A percentile compares a stretch with the other conserved stretches of the same genome.
Evolutionary conservation across 257 asterid genomes (phyloP).

Genomic region (Jacaranda copaia): DNA sequence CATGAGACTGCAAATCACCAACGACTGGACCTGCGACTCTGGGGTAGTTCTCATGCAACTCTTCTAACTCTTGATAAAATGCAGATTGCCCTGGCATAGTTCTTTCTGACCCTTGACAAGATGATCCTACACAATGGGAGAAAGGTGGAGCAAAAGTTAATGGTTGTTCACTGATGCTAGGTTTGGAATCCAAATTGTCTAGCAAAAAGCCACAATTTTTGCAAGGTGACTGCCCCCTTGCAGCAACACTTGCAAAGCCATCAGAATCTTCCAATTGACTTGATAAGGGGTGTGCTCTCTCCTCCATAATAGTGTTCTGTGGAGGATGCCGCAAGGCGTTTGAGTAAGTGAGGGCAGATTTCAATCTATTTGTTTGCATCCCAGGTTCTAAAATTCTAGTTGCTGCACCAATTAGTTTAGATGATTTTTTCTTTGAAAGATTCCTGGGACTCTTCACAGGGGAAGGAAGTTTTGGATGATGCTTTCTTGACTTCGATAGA

Average conservation of each 20-base stretch:
- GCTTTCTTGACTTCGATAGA: conserved; percentile 69
- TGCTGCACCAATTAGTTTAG: conserved; percentile 86
- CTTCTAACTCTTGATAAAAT: conserved; percentile 44
- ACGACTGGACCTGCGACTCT: conserved; percentile 21
- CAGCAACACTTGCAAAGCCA: conserved; percentile 33
- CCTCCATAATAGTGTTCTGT: conserved; percentile 40
- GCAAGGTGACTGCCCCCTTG: conserved; percentile 52
- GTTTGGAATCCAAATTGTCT: conserved; percentile 41
- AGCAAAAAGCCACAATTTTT: conserved; percentile 60
- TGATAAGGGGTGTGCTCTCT: conserved; percentile 28
- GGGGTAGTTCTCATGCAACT: conserved; percentile 35
- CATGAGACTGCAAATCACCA: conserved; percentile 36
- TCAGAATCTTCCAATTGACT: conserved; percentile 39
- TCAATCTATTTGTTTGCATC: conserved; percentile 62
- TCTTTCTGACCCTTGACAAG: conserved; percentile 50
- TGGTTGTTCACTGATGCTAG: conserved; percentile 40
- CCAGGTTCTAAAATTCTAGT: conserved; percentile 89
- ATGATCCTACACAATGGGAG: conserved; percentile 41
- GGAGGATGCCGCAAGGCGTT: conserved; percentile 36
- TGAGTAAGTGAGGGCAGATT: conserved; percentile 65
- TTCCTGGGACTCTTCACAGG: conserved; percentile 80
- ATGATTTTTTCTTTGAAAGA: conserved; percentile 63
- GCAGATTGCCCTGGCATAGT: conserved; percentile 41
- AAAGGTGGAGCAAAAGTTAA: conserved; percentile 41
- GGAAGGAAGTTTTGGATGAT: conserved; percentile 63